A percentile compares a stretch with the other conserved stretches of the same genome.
phyloP scores from a whole-genome alignment of 179 eudicot species.

The Spinacia oleracea region DNA sequence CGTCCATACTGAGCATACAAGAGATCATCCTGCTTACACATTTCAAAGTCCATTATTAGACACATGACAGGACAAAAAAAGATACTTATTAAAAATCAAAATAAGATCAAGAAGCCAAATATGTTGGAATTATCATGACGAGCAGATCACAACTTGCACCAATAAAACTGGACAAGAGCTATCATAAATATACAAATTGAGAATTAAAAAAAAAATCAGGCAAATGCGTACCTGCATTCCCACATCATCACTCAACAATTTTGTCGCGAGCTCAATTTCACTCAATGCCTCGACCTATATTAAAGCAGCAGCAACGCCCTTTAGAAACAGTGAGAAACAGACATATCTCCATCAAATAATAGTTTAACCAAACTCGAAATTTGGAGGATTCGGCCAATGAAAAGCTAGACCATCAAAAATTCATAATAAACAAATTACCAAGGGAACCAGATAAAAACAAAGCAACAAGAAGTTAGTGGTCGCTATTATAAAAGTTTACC shows the following conservation, averaged over 20 bases:
- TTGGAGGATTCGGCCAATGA: not conserved
- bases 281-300: conserved; percentile 94
- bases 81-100: not conserved
- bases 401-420: not conserved
- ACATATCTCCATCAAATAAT: not conserved
- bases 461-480: not conserved
- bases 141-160: not conserved
- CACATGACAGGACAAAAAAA: conserved; percentile 4
- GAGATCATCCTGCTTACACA: conserved; percentile 69
- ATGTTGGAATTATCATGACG: not conserved
- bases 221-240: conserved; percentile 57
- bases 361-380: not conserved
- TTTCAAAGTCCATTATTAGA: not conserved
- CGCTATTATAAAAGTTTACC: conserved; percentile 44
- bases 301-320: conserved; percentile 18
- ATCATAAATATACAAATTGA: conserved; percentile 2
- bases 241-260: conserved; percentile 66
- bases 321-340: conserved; percentile 5
- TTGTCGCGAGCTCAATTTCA: conserved; percentile 91
- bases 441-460: not conserved
- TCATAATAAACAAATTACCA: not conserved
- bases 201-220: not conserved
- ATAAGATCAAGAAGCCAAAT: not conserved
- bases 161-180: not conserved
- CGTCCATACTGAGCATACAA: conserved; percentile 75